Conservation (phyloP, 2,329 filamentous ascomycete species). For the Teratosphaeria destructans region DNA sequence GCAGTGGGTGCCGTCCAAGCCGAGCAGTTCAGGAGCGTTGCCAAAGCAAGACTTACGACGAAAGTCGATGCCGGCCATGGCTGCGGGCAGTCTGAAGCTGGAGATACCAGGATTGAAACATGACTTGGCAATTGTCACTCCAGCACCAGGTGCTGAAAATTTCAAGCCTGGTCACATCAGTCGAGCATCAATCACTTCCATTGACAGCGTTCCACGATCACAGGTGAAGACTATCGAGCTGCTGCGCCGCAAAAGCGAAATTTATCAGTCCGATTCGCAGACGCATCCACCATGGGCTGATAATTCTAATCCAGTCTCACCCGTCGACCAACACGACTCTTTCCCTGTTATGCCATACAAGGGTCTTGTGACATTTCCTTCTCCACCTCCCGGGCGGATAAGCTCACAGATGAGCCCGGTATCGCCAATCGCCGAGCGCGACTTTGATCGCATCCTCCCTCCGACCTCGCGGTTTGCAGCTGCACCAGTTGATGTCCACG, state of each 20-base stretch:
- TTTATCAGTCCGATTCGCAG: background rate
- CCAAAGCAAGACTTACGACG: background rate
- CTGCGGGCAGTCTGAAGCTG: slow-evolving; percentile 1
- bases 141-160: background rate
- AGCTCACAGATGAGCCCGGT: slow-evolving; percentile 4
- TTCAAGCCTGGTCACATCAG: slow-evolving; percentile 9
- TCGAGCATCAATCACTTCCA: slow-evolving; percentile 25
- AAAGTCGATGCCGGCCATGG: background rate
- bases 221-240: slow-evolving; percentile 24
- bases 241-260: slow-evolving; percentile 5
- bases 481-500: background rate
- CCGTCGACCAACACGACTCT: background rate
- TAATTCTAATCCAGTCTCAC: background rate
- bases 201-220: slow-evolving; percentile 23
- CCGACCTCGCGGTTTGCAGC: background rate
- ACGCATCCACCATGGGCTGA: background rate
- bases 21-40: background rate
- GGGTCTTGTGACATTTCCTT: slow-evolving; percentile 8
- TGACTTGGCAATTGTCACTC: background rate
- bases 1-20: background rate
- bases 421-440: slow-evolving; percentile 1
- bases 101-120: slow-evolving; percentile 1
- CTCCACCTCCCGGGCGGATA: slow-evolving; percentile 1
- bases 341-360: slow-evolving; percentile 6
- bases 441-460: background rate